Evolutionary conservation across 768 basidiomycete genomes (phyloP).

Genomic region (Solioccasus polychromus): DNA sequence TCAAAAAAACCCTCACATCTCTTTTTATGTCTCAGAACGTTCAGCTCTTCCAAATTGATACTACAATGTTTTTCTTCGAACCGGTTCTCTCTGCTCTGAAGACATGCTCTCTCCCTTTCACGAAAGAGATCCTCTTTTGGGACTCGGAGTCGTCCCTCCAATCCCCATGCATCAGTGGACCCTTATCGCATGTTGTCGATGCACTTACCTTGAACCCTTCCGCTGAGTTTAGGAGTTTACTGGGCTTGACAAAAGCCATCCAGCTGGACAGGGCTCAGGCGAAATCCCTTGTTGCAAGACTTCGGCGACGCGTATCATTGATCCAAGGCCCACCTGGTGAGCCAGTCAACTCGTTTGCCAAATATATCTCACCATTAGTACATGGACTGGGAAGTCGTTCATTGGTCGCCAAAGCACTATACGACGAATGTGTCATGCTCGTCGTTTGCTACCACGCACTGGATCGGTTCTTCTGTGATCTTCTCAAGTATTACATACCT

Average conservation of each 20-base stretch:
- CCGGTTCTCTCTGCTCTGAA: conserved; percentile 56
- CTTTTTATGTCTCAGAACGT: conserved; percentile 35
- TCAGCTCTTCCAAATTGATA: conserved; percentile 54
- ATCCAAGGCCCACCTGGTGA: conserved; percentile 73
- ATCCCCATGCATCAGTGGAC: not conserved
- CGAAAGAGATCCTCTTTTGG: conserved; percentile 55
- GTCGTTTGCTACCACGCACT: conserved; percentile 72
- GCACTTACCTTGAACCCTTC: conserved; percentile 29
- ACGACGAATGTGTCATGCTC: conserved; percentile 53
- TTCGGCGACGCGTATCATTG: conserved; percentile 53
- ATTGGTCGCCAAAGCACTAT: conserved; percentile 60
- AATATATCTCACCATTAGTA: not conserved
- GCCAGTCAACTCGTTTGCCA: not conserved
- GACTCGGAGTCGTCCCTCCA: conserved; percentile 17
- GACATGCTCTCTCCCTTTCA: conserved; percentile 41
- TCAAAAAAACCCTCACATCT: conserved; percentile 35
- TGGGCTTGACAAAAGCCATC: conserved; percentile 38
- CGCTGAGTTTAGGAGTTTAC: conserved; percentile 36
- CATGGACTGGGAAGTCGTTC: conserved; percentile 74
- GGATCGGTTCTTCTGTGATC: conserved; percentile 62
- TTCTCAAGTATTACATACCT: conserved; percentile 58
- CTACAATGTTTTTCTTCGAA: conserved; percentile 58
- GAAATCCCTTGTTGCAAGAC: conserved; percentile 43
- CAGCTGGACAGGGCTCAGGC: conserved; percentile 51
- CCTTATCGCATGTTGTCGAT: conserved; percentile 20